phyloP scores from a whole-genome alignment of 2,329 filamentous ascomycete species.

The Stagonosporopsis tanaceti region DNA sequence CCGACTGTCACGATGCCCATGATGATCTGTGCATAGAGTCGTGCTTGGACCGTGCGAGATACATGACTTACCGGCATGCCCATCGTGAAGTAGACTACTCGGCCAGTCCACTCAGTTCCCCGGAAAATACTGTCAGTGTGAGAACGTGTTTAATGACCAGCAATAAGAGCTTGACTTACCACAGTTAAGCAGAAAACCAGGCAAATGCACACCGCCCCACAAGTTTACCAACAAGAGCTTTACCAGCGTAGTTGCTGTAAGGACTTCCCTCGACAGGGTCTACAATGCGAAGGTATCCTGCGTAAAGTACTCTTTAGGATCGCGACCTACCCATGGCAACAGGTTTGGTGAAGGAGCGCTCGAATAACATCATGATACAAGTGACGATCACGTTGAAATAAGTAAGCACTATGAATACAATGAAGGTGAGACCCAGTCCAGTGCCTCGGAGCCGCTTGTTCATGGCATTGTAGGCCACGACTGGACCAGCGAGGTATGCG shows the following conservation, averaged over 20 bases:
- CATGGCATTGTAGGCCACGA: conserved; percentile 30
- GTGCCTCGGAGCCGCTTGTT: conserved; percentile 27
- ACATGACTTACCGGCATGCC: conserved; percentile 24
- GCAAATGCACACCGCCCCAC: background rate
- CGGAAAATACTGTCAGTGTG: conserved; percentile 20
- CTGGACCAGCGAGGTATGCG: conserved; percentile 30
- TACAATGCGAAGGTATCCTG: conserved; percentile 18
- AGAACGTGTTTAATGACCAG: background rate
- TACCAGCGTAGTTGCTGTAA: conserved; percentile 1
- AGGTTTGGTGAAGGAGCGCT: conserved; percentile 21
- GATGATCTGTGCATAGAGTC: conserved; percentile 6
- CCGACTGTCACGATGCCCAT: background rate
- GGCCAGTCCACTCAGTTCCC: conserved; percentile 28
- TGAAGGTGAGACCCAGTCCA: conserved; percentile 10
- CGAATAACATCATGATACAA: conserved; percentile 30
- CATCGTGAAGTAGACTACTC: conserved; percentile 35
- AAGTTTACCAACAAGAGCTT: background rate
- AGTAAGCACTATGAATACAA: conserved; percentile 20
- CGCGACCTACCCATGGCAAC: conserved; percentile 22
- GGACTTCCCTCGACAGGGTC: conserved; percentile 6
- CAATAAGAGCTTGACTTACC: background rate
- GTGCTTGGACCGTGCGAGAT: background rate
- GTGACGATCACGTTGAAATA: conserved; percentile 21
- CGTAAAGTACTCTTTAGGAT: conserved; percentile 16
- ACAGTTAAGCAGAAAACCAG: background rate